These are phyloP conservation scores for Syncephalastrum sp. DNA, from an alignment of 371 early-diverging fungal genomes.

Conservation along the genomic window DNA sequence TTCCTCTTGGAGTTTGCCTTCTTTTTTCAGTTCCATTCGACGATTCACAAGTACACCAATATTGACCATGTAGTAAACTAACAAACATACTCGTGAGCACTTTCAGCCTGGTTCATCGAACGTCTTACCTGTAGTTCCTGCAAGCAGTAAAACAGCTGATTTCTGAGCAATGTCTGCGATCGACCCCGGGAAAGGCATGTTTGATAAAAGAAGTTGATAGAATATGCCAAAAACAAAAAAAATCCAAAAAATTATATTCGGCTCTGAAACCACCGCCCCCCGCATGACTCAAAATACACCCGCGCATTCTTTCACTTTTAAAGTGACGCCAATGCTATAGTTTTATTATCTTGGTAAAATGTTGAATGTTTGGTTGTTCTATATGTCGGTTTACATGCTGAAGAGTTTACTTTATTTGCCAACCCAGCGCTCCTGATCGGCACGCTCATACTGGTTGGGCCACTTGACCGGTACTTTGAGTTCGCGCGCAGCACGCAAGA, in stretches of 20 bases:
- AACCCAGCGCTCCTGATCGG: slow-evolving; percentile 19
- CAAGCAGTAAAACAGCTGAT: slow-evolving; percentile 44
- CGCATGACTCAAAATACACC: no score
- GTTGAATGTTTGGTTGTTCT: no score
- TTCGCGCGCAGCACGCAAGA: slow-evolving; percentile 47
- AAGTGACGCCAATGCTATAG: no score
- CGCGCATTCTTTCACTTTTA: no score
- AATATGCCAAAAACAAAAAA: not conserved
- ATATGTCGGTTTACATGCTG: no score
- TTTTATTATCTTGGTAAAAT: no score
- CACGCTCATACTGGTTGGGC: slow-evolving; percentile 65
- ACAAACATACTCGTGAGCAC: not conserved
- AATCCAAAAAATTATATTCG: not conserved
- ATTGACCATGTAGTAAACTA: slow-evolving; percentile 84
- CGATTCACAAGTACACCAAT: slow-evolving; percentile 68
- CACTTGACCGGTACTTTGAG: slow-evolving; percentile 65
- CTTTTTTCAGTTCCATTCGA: slow-evolving; percentile 46
- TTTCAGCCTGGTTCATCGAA: not conserved
- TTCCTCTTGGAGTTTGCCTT: slow-evolving; percentile 50
- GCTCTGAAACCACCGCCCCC: no score
- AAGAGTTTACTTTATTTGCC: slow-evolving; percentile 6
- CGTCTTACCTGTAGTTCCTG: slow-evolving; percentile 43
- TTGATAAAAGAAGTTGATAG: slow-evolving; percentile 1
- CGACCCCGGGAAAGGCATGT: slow-evolving; percentile 36
- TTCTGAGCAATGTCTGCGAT: slow-evolving; percentile 53